phyloP scores from a whole-genome alignment of 306 rosid species.

The Lathyrus aphaca region DNA sequence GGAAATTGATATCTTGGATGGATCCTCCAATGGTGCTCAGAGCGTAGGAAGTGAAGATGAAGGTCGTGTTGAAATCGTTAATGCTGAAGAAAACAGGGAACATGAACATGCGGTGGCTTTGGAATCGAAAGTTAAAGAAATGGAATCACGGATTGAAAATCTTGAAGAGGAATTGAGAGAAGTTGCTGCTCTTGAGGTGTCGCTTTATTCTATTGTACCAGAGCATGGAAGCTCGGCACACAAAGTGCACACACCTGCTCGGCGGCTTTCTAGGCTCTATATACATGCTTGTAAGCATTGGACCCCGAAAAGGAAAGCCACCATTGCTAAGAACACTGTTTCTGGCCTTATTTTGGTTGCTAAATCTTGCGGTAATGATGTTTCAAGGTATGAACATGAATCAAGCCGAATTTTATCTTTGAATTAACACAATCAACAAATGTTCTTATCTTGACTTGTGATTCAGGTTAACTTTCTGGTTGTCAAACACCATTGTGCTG shows the following conservation, averaged over 20 bases:
- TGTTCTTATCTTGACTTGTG: constrained; percentile 33
- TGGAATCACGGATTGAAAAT: constrained; percentile 77
- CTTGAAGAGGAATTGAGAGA: constrained; percentile 96
- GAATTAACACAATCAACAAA: constrained; percentile 27
- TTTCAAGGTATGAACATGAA: constrained; percentile 66
- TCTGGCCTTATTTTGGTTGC: constrained; percentile 92
- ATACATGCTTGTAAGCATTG: constrained; percentile 88
- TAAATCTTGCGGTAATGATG: constrained; percentile 94
- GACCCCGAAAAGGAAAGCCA: constrained; percentile 67
- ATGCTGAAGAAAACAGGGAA: constrained; percentile 57
- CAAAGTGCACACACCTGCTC: constrained; percentile 97
- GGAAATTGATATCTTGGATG: constrained; percentile 56
- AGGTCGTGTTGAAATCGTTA: constrained; percentile 36
- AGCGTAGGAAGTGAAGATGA: constrained; percentile 53
- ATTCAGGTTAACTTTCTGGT: constrained; percentile 89
- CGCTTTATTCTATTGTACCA: constrained; percentile 87
- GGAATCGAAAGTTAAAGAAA: constrained; percentile 66
- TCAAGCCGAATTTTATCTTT: background rate
- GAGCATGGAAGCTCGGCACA: constrained; percentile 98
- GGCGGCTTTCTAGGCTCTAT: constrained; percentile 91
- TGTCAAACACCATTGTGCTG: constrained; percentile 80
- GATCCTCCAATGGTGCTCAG: constrained; percentile 52
- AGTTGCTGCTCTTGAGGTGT: constrained; percentile 97
- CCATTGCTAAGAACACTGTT: constrained; percentile 72
- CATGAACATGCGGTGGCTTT: constrained; percentile 43